These are phyloP conservation scores for Dactylonectria estremocensis DNA, from an alignment of 2,329 filamentous ascomycete genomes.

Conservation along the genomic window DNA sequence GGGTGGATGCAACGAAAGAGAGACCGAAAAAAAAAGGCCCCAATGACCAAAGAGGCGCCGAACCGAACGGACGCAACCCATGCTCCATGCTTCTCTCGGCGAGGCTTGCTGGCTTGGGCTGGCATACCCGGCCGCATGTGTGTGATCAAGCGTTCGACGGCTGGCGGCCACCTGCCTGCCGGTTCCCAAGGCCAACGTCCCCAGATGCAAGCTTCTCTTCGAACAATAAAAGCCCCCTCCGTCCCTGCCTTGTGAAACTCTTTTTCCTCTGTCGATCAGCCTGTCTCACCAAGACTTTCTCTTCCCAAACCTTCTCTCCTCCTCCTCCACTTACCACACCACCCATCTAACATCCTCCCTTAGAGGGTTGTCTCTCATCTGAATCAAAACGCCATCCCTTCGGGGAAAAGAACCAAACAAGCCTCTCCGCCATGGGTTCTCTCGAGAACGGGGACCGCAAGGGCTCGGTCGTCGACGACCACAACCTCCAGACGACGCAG, in stretches of 20 bases:
- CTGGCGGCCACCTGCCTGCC: too few relatives aligned
- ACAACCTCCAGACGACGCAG: slow-evolving; percentile 59
- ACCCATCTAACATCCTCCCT: neutral
- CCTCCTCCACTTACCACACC: neutral
- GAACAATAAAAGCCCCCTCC: slow-evolving; percentile 30
- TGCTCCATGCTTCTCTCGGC: too few relatives aligned
- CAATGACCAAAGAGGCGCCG: neutral
- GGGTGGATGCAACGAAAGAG: slow-evolving; percentile 29
- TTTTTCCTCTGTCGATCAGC: slow-evolving; percentile 31
- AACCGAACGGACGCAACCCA: too few relatives aligned
- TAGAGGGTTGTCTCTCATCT: neutral
- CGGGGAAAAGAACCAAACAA: slow-evolving; percentile 6
- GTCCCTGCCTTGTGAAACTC: slow-evolving; percentile 25
- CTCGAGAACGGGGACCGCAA: slow-evolving; percentile 45
- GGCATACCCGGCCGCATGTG: neutral
- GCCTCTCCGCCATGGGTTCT: slow-evolving; percentile 43
- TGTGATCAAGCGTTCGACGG: neutral
- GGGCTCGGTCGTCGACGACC: slow-evolving; percentile 45
- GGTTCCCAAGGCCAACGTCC: neutral
- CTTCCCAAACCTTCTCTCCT: slow-evolving; percentile 1
- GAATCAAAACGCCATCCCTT: neutral
- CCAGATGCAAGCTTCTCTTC: neutral
- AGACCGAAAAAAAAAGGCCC: too few relatives aligned
- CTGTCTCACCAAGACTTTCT: slow-evolving; percentile 21
- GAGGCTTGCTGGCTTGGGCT: neutral